phyloP scores from a whole-genome alignment of 2,329 filamentous ascomycete genomes.

The Colletotrichum sansevieriae region DNA sequence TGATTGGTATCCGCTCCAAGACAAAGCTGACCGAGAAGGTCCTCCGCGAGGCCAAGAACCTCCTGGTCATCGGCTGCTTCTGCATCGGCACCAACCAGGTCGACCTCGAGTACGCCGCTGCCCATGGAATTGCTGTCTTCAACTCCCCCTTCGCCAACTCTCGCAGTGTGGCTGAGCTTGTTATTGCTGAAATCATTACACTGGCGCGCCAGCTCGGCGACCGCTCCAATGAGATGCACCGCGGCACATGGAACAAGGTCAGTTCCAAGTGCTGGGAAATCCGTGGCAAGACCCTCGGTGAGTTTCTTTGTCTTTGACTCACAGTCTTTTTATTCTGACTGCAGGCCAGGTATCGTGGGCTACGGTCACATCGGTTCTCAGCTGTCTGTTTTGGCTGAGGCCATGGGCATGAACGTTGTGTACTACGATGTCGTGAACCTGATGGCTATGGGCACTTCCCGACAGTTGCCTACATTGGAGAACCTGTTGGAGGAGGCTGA shows the following conservation, averaged over 20 bases:
- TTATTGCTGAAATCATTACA: slow-evolving; percentile 92
- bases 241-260: slow-evolving; percentile 97
- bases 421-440: slow-evolving; percentile 96
- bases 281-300: slow-evolving; percentile 93
- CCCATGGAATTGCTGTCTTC: slow-evolving; percentile 94
- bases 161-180: slow-evolving; percentile 93
- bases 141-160: slow-evolving; percentile 99
- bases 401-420: slow-evolving; percentile 98
- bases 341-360: slow-evolving; percentile 81
- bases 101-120: slow-evolving; percentile 84
- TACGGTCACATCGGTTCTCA: slow-evolving; percentile 98
- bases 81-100: slow-evolving; percentile 99
- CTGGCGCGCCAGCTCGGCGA: slow-evolving; percentile 94
- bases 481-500: slow-evolving; percentile 84
- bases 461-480: slow-evolving; percentile 83
- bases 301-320: slow-evolving; percentile 43
- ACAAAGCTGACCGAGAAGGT: slow-evolving; percentile 92
- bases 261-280: slow-evolving; percentile 98
- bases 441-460: slow-evolving; percentile 92
- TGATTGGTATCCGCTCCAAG: slow-evolving; percentile 98
- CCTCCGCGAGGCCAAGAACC: slow-evolving; percentile 88
- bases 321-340: slow-evolving; percentile 10
- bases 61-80: slow-evolving; percentile 97
- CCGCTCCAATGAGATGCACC: slow-evolving; percentile 93
- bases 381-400: slow-evolving; percentile 92